These are phyloP conservation scores for Tolypocladium endophyticum DNA, from an alignment of 2,329 filamentous ascomycete species.

Conservation along the genomic window DNA sequence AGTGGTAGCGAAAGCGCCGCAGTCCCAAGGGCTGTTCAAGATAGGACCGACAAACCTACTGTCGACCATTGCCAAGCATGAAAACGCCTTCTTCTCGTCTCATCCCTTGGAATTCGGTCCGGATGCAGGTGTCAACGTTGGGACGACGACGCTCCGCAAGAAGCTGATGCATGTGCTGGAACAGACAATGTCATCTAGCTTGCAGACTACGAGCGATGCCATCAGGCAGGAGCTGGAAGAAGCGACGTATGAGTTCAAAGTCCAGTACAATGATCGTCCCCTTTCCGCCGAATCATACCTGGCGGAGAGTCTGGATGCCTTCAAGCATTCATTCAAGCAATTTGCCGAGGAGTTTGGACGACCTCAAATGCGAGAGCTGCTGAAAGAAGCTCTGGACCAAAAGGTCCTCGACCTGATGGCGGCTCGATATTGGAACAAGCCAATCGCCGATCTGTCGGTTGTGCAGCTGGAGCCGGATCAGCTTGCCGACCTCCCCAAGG, in stretches of 20 bases:
- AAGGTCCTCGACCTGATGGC: slow-evolving; percentile 88
- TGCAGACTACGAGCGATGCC: slow-evolving; percentile 81
- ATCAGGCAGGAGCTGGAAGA: slow-evolving; percentile 94
- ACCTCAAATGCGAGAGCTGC: slow-evolving; percentile 74
- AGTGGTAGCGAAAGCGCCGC: slow-evolving; percentile 77
- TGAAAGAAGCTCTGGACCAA: slow-evolving; percentile 90
- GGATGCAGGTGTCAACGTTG: slow-evolving; percentile 62
- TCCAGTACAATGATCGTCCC: slow-evolving; percentile 95
- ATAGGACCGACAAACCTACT: slow-evolving; percentile 72
- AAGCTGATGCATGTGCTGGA: slow-evolving; percentile 97
- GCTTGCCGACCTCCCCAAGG: slow-evolving; percentile 70
- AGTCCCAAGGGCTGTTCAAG: slow-evolving; percentile 64
- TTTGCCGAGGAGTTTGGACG: slow-evolving; percentile 86
- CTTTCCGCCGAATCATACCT: slow-evolving; percentile 93
- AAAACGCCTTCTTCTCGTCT: slow-evolving; percentile 74
- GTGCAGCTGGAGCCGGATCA: slow-evolving; percentile 58
- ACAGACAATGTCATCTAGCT: slow-evolving; percentile 88
- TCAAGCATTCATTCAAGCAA: slow-evolving; percentile 96
- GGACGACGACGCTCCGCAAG: slow-evolving; percentile 78
- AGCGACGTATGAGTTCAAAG: slow-evolving; percentile 96
- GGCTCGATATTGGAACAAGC: slow-evolving; percentile 94
- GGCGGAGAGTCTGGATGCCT: slow-evolving; percentile 85
- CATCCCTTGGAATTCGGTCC: slow-evolving; percentile 74
- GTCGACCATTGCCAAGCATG: slow-evolving; percentile 74
- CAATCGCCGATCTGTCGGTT: slow-evolving; percentile 69